Percentiles rank a stretch among this genome's conserved stretches.
Conservation (phyloP, 1,139 yeast genomes). For the Geotrichum fermentans region DNA sequence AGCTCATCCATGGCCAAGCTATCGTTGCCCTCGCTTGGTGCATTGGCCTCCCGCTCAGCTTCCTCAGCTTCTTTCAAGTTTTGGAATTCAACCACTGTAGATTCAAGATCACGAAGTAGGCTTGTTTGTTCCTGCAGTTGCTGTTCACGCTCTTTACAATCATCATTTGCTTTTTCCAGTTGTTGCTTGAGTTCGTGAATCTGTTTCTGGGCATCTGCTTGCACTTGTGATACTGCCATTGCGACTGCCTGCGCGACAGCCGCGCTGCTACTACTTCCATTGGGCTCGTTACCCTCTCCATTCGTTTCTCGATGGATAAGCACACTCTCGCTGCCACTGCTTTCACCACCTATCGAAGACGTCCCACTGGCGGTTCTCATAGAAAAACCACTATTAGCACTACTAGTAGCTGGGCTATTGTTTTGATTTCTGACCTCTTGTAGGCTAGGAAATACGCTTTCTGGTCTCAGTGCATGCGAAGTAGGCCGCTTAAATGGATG, state of each 20-base stretch:
- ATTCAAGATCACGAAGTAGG: conserved; percentile 32
- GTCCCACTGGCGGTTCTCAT: conserved; percentile 7
- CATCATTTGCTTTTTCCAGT: conserved; percentile 23
- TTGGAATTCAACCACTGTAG: conserved; percentile 34
- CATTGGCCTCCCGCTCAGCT: background rate
- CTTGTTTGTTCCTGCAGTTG: conserved; percentile 31
- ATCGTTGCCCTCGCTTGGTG: background rate
- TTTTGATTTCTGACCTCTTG: conserved; percentile 1
- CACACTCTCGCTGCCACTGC: conserved; percentile 15
- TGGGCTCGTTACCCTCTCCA: background rate
- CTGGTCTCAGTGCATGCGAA: conserved; percentile 1
- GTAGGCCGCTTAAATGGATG: conserved; percentile 7
- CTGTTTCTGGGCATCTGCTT: conserved; percentile 17
- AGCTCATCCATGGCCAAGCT: conserved; percentile 13
- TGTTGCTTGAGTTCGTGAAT: conserved; percentile 20
- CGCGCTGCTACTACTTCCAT: conserved; percentile 7
- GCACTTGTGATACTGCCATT: conserved; percentile 14
- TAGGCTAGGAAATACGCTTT: conserved; percentile 10
- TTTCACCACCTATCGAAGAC: conserved; percentile 9
- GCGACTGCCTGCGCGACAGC: conserved; percentile 16
- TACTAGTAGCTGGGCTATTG: background rate
- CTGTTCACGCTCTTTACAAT: conserved; percentile 27
- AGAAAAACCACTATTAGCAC: too few species aligned
- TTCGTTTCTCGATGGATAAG: conserved; percentile 2
- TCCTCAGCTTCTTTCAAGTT: conserved; percentile 18